Evolutionary conservation across 768 basidiomycete genomes (phyloP).

Genomic region (Gloeostereum incarnatum): DNA sequence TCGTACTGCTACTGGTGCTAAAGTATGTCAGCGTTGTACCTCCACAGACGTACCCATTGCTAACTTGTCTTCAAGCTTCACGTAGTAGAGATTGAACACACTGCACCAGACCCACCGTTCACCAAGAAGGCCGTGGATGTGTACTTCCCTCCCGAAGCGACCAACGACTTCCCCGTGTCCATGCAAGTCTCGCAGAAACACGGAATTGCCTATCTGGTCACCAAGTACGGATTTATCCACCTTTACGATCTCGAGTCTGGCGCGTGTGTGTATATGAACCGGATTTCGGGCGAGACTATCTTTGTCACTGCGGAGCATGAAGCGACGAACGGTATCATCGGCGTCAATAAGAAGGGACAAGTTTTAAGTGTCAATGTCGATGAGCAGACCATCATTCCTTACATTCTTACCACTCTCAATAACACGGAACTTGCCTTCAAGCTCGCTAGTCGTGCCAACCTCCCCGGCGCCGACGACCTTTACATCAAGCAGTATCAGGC

Average conservation of each 20-base stretch:
- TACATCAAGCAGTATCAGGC: constrained; percentile 93
- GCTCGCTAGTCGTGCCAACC: constrained; percentile 89
- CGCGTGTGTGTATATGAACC: constrained; percentile 99
- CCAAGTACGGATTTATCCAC: constrained; percentile 99
- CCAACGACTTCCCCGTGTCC: constrained; percentile 97
- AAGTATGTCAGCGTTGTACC: constrained; percentile 43
- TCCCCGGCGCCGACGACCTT: constrained; percentile 96
- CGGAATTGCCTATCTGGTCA: constrained; percentile 94
- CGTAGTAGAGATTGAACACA: constrained; percentile 96
- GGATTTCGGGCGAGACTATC: constrained; percentile 98
- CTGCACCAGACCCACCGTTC: constrained; percentile 86
- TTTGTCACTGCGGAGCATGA: constrained; percentile 98
- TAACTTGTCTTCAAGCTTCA: constrained; percentile 58
- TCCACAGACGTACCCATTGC: background rate
- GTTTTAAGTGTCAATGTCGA: constrained; percentile 95
- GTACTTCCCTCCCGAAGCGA: constrained; percentile 97
- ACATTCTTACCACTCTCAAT: constrained; percentile 88
- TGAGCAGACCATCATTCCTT: constrained; percentile 92
- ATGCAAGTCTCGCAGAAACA: constrained; percentile 99
- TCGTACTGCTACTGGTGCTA: constrained; percentile 93
- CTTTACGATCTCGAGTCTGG: constrained; percentile 97
- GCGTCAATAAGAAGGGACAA: constrained; percentile 99
- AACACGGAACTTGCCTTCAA: constrained; percentile 98
- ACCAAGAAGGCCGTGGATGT: constrained; percentile 97
- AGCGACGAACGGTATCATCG: constrained; percentile 89